Base-by-base conservation (phyloP, 345 rosid species). In the Citrus sp. region DNA sequence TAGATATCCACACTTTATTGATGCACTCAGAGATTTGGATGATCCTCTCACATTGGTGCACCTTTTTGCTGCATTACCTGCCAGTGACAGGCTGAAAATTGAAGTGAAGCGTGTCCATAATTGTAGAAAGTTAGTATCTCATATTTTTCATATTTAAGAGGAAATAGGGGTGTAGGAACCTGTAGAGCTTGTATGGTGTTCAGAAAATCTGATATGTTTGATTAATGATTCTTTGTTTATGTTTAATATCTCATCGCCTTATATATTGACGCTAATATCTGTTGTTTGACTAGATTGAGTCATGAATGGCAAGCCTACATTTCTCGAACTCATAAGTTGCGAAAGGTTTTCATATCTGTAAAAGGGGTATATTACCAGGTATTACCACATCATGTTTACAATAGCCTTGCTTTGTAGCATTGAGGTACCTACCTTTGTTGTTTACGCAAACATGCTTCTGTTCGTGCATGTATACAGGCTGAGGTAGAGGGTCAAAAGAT, bases 281-380 rank as follows among this genome's bases (percentile, higher is more conserved):
- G 72, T 78, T 73, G 61, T 77, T 63, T 78, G 75, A 73, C 40
- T 73, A 96, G 99, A 87, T 86, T 96, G 90, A 89, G 91, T 80
- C 98, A 92, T 82, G 98, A 94, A 73, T 96, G 99, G 98, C 99
- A 94, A 88, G 98, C 98, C 22, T 96, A 88, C 77, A 83, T 96
- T 77, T 88, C 90, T 12, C 97, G 91, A 34, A 85, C 81, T 38
- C 97, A 96, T 87, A 90, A 95, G 63, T 82, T 96, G 82, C 81
- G 98, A 6, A 94, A 96, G 77, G 92, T 89, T 79, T 96, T 96
- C 78, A 83, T 96, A 54, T 92, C 99, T 74, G 98, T 96, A 30
- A 94, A 96, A 88, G 99, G 99, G 79, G 91, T 94, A 80, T 94
- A 96, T 82, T 94, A 94, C 80, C 98, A 96, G 98, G 99, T 92